Evolutionary conservation across 2,329 filamentous ascomycete genomes (phyloP), one percentile per base, ranked within the genome.

Genomic region (Coleophoma cylindrospora): DNA sequence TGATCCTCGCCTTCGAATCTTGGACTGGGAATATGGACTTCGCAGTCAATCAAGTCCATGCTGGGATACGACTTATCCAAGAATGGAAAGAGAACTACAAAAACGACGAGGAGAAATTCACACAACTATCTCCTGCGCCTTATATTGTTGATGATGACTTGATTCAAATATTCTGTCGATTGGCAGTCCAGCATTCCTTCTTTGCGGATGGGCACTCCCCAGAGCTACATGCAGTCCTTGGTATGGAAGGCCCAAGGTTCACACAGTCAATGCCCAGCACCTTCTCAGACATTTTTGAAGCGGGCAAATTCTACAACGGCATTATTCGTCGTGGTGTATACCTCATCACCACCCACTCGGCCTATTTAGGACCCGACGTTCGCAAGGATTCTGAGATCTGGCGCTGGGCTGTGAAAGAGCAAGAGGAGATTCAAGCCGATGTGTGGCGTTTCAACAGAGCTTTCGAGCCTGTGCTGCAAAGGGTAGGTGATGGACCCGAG

Each of bases 1-100:
- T 52, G 9, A 52, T 49, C 14, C 14, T 45, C 21, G n/a, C 34
- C 17, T 52, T 52, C 21, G 50, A 52, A 27, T 36, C 50, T 22
- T 52, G 27, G 7, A 19, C 34, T 13, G 50, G 50, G 8, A 51
- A 51, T 15, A 19, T 40, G 27, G 32, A 34, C 5, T 15, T 45
- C n/a, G 50, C 50, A 13, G 45, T 49, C 3, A n/a, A 12, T 11
- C 50, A 51, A 38, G 34, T 49, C 4, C 50, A 22, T 10, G 43
- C 36, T 13, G 50, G 45, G 5, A 27, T 48, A 15, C 14, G n/a
- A 7, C n/a, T 51, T 6, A 48, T 51, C 12, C 13, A 40, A 8
- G 45, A 51, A 27, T 51, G 45, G 45, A 45, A 38, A 38, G 14
- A 38, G 14, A 27, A 27, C 6, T 38, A 17, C 11, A n/a, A 13